These are phyloP conservation scores for Camillea tinctor DNA, from an alignment of 2,329 filamentous ascomycete species.

Conservation along the genomic window DNA sequence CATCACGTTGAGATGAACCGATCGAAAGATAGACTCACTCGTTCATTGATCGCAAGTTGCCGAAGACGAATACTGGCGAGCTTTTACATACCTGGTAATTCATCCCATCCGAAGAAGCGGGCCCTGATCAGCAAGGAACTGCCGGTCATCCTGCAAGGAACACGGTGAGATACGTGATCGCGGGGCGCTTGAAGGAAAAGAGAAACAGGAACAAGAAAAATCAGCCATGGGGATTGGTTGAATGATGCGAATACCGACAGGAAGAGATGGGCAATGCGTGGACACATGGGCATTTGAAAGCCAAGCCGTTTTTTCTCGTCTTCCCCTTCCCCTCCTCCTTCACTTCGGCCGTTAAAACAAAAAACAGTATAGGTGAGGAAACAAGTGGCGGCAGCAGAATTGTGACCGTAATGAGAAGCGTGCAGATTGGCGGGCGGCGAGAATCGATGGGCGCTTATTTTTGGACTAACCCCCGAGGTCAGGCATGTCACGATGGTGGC, in stretches of 20 bases:
- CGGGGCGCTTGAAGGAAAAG: constrained; percentile 12
- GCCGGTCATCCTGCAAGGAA: background rate
- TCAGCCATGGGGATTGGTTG: too few species aligned
- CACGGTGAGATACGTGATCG: background rate
- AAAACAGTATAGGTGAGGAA: background rate
- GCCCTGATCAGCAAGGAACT: too few species aligned
- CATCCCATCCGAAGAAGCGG: background rate
- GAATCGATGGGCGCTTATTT: constrained; percentile 17
- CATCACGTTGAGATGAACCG: background rate
- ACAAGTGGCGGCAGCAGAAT: constrained; percentile 1
- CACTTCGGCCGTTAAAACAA: background rate
- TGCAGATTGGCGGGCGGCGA: constrained; percentile 16
- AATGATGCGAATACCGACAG: background rate
- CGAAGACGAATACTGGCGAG: background rate
- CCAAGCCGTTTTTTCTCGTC: background rate
- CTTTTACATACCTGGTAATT: background rate
- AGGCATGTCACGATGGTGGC: background rate
- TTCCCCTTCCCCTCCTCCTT: background rate
- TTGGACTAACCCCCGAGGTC: background rate
- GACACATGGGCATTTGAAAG: background rate
- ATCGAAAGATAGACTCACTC: background rate
- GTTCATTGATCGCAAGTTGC: background rate
- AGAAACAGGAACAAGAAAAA: background rate
- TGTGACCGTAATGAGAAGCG: constrained; percentile 26
- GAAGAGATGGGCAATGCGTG: too few species aligned